These are phyloP conservation scores for Pittosporum tobira DNA, from an alignment of 129 eudicot genomes.

Conservation along the genomic window DNA sequence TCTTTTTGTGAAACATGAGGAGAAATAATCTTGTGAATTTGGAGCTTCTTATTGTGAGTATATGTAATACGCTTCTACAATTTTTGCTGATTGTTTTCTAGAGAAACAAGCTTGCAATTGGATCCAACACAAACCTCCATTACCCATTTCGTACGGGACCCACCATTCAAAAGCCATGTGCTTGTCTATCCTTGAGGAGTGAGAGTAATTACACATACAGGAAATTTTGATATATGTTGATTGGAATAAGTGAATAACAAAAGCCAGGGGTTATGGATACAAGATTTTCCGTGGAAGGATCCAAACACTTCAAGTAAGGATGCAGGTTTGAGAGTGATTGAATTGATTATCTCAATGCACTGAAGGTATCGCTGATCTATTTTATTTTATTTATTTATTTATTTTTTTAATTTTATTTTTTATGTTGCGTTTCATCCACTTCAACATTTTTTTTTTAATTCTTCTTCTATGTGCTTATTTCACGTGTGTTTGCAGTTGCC, in stretches of 20 bases:
- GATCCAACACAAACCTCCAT: constrained; percentile 87
- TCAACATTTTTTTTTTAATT: too few species aligned
- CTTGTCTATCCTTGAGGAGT: constrained; percentile 91
- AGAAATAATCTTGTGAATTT: constrained; percentile 18
- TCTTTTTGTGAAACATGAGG: too few species aligned
- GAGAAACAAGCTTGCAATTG: constrained; percentile 73
- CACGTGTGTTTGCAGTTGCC: constrained; percentile 57
- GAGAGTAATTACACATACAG: constrained; percentile 82
- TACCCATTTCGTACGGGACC: constrained; percentile 96
- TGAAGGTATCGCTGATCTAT: constrained; percentile 63
- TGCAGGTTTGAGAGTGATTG: constrained; percentile 5
- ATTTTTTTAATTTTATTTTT: too few species aligned
- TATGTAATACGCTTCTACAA: constrained; percentile 12
- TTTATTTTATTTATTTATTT: too few species aligned
- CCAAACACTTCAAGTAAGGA: too few species aligned
- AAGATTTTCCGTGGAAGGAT: too few species aligned
- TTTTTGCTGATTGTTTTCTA: constrained; percentile 32
- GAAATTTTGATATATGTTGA: constrained; percentile 89
- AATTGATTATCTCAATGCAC: constrained; percentile 56
- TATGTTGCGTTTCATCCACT: too few species aligned
- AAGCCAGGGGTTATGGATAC: too few species aligned
- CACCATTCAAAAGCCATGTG: constrained; percentile 99
- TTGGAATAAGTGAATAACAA: constrained; percentile 17
- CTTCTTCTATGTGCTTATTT: neutral
- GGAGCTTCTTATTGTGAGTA: constrained; percentile 11